Evolutionary conservation across 2,329 filamentous ascomycete species (phyloP).

Genomic region (Aspergillus aculeatus): DNA sequence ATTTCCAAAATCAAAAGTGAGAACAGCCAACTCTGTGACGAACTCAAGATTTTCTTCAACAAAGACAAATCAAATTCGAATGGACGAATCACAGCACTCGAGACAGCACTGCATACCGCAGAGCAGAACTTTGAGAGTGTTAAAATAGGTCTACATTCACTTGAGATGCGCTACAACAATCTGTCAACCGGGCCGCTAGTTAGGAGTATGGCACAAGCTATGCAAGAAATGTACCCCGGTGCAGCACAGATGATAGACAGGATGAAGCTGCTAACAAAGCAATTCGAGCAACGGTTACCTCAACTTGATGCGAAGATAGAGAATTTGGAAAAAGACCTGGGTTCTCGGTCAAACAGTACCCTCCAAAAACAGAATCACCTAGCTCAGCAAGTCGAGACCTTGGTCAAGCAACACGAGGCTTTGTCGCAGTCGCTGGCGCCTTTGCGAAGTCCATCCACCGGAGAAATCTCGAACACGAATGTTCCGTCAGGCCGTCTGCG

Average conservation of each 20-base stretch:
- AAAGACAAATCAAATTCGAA: neutral
- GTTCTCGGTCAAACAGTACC: neutral
- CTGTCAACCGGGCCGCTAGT: conserved; percentile 42
- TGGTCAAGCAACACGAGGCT: conserved; percentile 2
- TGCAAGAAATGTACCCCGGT: conserved; percentile 40
- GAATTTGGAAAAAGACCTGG: conserved; percentile 7
- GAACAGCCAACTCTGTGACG: neutral
- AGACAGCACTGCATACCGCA: conserved; percentile 3
- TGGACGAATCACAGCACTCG: conserved; percentile 6
- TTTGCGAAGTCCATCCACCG: conserved; percentile 3
- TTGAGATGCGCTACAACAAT: conserved; percentile 53
- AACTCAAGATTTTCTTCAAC: neutral
- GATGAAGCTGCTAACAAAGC: conserved; percentile 17
- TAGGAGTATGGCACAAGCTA: conserved; percentile 32
- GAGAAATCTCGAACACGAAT: neutral
- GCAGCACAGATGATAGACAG: conserved; percentile 24
- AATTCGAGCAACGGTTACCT: conserved; percentile 12
- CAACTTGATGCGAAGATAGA: conserved; percentile 5
- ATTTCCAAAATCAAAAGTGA: neutral
- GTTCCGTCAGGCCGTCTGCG: conserved; percentile 11
- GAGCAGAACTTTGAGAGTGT: conserved; percentile 18
- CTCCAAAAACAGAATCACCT: conserved; percentile 4
- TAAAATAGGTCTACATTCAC: conserved; percentile 29
- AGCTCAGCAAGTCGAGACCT: conserved; percentile 4
- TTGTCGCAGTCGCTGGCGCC: conserved; percentile 7